A percentile compares a stretch with the other conserved stretches of the same genome.
Conservation (phyloP, 176 grass and related monocot species). For the Oryza rufipogon region DNA sequence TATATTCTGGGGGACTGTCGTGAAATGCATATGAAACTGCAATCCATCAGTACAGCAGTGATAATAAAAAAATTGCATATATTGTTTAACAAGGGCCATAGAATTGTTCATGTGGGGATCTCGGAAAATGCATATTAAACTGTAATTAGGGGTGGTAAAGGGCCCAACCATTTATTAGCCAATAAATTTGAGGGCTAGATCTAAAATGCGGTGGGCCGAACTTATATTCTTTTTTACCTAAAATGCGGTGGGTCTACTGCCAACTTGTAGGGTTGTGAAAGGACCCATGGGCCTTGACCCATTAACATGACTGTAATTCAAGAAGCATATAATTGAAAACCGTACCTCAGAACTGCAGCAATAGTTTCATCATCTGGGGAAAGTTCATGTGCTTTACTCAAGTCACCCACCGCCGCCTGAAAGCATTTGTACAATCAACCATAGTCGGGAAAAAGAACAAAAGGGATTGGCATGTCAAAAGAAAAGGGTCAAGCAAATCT, state of each 20-base stretch:
- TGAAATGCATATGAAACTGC: not conserved
- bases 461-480: not conserved
- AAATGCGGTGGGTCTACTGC: no score
- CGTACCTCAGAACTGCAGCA: conserved; percentile 83
- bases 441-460: conserved; percentile 14
- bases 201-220: no score
- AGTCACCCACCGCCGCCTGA: conserved; percentile 87
- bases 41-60: not conserved
- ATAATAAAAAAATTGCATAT: not conserved
- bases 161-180: no score
- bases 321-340: not conserved
- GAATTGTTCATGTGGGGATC: not conserved
- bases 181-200: no score
- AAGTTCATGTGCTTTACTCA: conserved; percentile 78
- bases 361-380: conserved; percentile 96
- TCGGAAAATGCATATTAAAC: not conserved
- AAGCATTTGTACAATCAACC: conserved; percentile 37
- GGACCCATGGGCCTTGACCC: no score
- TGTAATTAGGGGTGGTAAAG: not conserved
- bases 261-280: no score
- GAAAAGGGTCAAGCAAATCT: conserved; percentile 31
- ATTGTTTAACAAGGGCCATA: not conserved
- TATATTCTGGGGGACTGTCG: not conserved
- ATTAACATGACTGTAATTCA: not conserved
- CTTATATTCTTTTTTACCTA: no score